A percentile compares a stretch with the other conserved stretches of the same genome.
phyloP scores from a whole-genome alignment of 2,329 filamentous ascomycete genomes.

The Colletotrichum orchidophilum region DNA sequence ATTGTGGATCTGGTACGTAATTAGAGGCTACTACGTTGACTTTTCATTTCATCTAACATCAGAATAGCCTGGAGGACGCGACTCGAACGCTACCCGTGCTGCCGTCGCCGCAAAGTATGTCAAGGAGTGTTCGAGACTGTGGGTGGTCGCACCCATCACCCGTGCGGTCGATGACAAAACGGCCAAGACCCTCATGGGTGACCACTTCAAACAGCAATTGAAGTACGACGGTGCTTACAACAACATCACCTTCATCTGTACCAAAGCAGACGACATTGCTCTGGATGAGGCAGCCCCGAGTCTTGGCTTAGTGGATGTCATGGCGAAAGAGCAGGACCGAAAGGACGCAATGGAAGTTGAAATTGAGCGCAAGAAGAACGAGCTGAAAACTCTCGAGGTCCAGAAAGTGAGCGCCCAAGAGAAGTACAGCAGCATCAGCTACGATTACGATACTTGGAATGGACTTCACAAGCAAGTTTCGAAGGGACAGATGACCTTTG shows the following conservation, averaged over 20 bases:
- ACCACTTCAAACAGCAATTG: conserved; percentile 66
- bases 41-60: conserved; percentile 22
- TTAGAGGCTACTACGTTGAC: conserved; percentile 24
- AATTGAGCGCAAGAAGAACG: background rate
- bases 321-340: background rate
- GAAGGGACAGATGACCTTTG: background rate
- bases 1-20: conserved; percentile 56
- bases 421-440: background rate
- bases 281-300: conserved; percentile 46
- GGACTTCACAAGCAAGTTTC: background rate
- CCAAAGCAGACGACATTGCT: conserved; percentile 68
- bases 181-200: conserved; percentile 64
- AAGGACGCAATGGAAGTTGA: background rate
- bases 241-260: conserved; percentile 68
- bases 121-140: conserved; percentile 67
- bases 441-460: background rate
- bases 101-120: conserved; percentile 68
- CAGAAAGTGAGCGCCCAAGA: background rate
- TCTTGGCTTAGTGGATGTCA: conserved; percentile 38
- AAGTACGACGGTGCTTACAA: conserved; percentile 66
- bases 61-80: conserved; percentile 61
- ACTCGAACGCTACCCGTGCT: conserved; percentile 67
- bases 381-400: background rate
- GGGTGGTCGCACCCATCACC: conserved; percentile 71
- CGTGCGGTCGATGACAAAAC: conserved; percentile 69